phyloP scores from a whole-genome alignment of 176 grass and related monocot species.

The Oryza meyeriana region DNA sequence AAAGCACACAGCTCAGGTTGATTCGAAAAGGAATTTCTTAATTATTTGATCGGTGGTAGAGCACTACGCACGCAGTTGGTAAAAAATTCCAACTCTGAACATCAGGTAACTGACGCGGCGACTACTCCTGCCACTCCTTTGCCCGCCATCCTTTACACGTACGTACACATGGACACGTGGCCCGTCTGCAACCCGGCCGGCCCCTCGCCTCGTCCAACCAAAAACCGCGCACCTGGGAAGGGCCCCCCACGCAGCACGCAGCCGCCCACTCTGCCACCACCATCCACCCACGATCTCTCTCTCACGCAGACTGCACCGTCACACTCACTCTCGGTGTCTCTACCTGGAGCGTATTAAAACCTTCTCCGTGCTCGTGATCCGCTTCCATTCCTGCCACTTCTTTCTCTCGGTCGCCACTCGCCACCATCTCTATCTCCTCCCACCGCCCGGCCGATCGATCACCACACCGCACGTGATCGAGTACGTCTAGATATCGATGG shows the following conservation, averaged over 20 bases:
- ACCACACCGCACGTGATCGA: too few species aligned
- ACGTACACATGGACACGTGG: conserved; percentile 39
- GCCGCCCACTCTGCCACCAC: conserved; percentile 9
- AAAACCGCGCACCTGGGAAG: conserved; percentile 22
- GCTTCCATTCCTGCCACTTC: neutral
- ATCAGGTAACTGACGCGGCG: conserved; percentile 7
- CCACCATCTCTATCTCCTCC: neutral
- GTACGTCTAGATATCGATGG: neutral
- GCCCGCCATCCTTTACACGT: neutral
- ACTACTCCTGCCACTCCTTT: conserved; percentile 27
- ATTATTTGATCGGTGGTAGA: too few species aligned
- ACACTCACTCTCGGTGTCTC: neutral
- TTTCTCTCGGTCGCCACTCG: neutral
- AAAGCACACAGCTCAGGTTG: too few species aligned
- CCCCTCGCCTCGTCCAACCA: conserved; percentile 14
- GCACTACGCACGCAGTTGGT: too few species aligned
- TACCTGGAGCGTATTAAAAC: conserved; percentile 18
- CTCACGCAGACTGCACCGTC: neutral
- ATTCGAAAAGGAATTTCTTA: too few species aligned
- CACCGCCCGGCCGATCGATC: too few species aligned
- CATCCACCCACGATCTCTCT: conserved; percentile 5
- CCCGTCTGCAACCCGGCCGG: neutral
- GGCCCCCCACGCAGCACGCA: neutral
- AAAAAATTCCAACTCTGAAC: neutral
- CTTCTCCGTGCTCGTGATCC: neutral